Conservation (phyloP, 2,329 filamentous ascomycete species). For the Daldinia eschscholtzii region DNA sequence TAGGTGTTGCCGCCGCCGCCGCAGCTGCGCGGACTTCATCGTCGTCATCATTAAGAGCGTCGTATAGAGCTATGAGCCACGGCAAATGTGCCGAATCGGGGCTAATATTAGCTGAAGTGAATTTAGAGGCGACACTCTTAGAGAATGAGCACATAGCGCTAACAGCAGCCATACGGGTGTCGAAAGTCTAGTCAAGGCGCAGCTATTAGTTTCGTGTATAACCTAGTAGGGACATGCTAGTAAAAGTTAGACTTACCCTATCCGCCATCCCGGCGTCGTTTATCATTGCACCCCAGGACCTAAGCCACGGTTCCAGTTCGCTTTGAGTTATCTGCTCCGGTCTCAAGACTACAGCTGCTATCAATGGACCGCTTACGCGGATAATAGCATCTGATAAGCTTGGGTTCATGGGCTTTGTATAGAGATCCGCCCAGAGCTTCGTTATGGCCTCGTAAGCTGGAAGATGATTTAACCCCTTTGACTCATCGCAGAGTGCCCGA, state of each 20-base stretch:
- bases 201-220: constrained; percentile 5
- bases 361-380: constrained; percentile 61
- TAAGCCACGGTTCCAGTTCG: constrained; percentile 45
- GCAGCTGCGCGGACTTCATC: constrained; percentile 83
- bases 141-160: constrained; percentile 68
- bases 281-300: constrained; percentile 64
- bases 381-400: constrained; percentile 64
- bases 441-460: constrained; percentile 54
- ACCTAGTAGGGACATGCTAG: not conserved
- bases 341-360: constrained; percentile 52
- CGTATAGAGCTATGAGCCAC: constrained; percentile 76
- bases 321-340: constrained; percentile 25
- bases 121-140: constrained; percentile 47
- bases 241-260: constrained; percentile 56
- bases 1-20: constrained; percentile 60
- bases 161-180: constrained; percentile 72
- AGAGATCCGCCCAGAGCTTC: constrained; percentile 58
- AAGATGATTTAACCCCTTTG: constrained; percentile 47
- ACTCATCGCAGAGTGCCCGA: constrained; percentile 50
- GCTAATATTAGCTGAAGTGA: constrained; percentile 44
- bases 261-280: constrained; percentile 62
- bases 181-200: constrained; percentile 66
- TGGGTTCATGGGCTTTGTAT: constrained; percentile 59
- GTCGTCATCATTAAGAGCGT: constrained; percentile 88
- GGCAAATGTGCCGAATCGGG: constrained; percentile 60